Evolutionary conservation across 2,329 filamentous ascomycete genomes (phyloP).

Genomic region (Tolypocladium album): DNA sequence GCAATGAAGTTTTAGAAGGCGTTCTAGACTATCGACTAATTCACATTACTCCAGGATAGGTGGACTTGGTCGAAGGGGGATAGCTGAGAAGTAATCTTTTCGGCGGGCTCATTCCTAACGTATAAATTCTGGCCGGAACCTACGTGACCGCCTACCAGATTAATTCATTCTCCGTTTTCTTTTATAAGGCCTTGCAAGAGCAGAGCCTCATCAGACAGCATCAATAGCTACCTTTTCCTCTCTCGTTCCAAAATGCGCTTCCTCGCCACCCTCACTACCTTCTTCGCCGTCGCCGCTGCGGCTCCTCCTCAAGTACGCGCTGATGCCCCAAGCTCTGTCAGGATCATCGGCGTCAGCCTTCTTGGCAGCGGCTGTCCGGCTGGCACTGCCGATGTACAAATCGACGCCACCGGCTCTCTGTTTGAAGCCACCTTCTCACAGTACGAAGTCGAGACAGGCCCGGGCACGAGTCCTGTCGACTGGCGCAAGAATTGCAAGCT

Average conservation of each 20-base stretch:
- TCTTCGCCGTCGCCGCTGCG: conserved; percentile 3
- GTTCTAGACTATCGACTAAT: neutral
- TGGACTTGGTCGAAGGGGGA: too few relatives aligned
- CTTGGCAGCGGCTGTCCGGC: conserved; percentile 14
- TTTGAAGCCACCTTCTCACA: conserved; percentile 15
- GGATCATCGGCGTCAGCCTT: conserved; percentile 10
- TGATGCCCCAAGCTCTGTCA: conserved; percentile 4
- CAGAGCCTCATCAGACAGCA: neutral
- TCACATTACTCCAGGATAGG: too few relatives aligned
- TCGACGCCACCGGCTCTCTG: conserved; percentile 12
- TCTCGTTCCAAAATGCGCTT: conserved; percentile 1
- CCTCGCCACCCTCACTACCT: neutral
- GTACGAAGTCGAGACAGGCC: conserved; percentile 14
- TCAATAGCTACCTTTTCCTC: neutral
- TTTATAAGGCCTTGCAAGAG: neutral
- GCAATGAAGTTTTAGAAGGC: neutral
- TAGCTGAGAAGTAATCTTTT: neutral
- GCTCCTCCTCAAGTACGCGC: neutral
- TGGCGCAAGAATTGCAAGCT: conserved; percentile 18
- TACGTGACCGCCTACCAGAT: neutral
- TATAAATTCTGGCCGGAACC: neutral
- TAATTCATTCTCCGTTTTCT: neutral
- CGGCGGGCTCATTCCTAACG: too few relatives aligned
- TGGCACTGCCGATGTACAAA: conserved; percentile 11
- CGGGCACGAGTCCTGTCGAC: conserved; percentile 9